Evolutionary conservation across 106 monocot genomes (phyloP).

Genomic region (Phalaenopsis equestris): DNA sequence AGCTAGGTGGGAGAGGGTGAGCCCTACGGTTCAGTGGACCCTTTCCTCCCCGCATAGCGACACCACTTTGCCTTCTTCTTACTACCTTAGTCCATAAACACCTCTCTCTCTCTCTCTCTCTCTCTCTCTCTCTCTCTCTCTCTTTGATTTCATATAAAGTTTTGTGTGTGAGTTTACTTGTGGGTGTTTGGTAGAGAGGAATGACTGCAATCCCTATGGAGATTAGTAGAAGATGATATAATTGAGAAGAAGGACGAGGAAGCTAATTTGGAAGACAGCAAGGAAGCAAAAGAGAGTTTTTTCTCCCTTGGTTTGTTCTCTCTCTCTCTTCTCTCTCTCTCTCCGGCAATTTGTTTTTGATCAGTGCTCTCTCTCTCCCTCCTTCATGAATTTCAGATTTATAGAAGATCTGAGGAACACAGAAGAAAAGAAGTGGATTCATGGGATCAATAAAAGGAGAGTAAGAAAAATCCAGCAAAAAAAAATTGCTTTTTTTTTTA

Average conservation of each 20-base stretch:
- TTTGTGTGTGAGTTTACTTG: neutral
- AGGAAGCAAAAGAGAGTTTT: neutral
- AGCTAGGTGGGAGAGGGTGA: conserved; percentile 13
- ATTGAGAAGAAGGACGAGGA: conserved; percentile 4
- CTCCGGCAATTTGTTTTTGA: no score
- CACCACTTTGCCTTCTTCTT: conserved; percentile 33
- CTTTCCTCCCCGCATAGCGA: conserved; percentile 41
- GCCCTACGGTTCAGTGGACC: conserved; percentile 45
- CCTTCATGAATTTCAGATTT: neutral
- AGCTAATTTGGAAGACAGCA: conserved; percentile 2
- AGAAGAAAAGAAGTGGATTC: no score
- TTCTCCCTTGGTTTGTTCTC: conserved; percentile 9
- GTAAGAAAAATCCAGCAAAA: no score
- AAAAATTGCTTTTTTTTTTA: neutral
- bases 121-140: conserved; percentile 3
- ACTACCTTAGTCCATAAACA: neutral
- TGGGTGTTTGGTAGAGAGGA: neutral
- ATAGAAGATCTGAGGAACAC: neutral
- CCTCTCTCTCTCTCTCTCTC: conserved; percentile 13
- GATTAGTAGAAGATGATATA: conserved; percentile 10
- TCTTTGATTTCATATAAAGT: neutral
- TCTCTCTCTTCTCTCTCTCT: neutral
- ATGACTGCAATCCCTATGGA: conserved; percentile 2
- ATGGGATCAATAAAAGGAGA: no score
- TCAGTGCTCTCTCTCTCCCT: neutral